phyloP scores from a whole-genome alignment of 805 yeast genomes.

The Spathaspora hagerdaliae region DNA sequence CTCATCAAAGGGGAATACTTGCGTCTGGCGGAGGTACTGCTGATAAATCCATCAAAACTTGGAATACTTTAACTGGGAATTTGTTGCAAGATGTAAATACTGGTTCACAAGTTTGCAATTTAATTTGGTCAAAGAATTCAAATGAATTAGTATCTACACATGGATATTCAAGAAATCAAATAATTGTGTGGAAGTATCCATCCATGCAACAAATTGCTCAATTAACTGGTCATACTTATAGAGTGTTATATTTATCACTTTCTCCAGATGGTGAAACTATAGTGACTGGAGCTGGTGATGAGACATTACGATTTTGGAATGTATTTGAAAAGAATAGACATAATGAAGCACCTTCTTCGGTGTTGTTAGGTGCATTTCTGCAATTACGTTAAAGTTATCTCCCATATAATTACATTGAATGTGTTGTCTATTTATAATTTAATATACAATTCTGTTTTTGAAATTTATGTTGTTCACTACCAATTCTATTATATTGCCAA shows the following conservation, averaged over 20 bases:
- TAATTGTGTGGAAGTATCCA: constrained; percentile 92
- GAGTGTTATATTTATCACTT: constrained; percentile 84
- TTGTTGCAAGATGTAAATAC: constrained; percentile 81
- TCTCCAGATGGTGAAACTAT: constrained; percentile 96
- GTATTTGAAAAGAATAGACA: constrained; percentile 75
- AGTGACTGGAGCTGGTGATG: constrained; percentile 98
- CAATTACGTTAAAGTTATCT: constrained; percentile 61
- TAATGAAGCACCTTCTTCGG: constrained; percentile 57
- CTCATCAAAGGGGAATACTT: constrained; percentile 88
- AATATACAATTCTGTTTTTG: background rate
- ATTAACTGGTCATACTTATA: constrained; percentile 87
- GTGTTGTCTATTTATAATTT: constrained; percentile 2
- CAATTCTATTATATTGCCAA: constrained; percentile 12
- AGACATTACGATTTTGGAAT: constrained; percentile 93
- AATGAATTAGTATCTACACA: constrained; percentile 93
- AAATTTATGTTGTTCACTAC: too few species aligned
- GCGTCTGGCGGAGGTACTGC: constrained; percentile 98
- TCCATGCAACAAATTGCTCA: constrained; percentile 91
- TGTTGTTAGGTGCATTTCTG: constrained; percentile 68
- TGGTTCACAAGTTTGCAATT: constrained; percentile 93
- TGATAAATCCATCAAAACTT: constrained; percentile 81
- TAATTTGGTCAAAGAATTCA: constrained; percentile 88
- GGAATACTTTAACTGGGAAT: constrained; percentile 84
- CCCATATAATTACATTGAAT: background rate
- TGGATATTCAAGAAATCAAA: constrained; percentile 87